These are phyloP conservation scores for Lizonia empirigonia DNA, from an alignment of 2,329 filamentous ascomycete species.

Conservation along the genomic window DNA sequence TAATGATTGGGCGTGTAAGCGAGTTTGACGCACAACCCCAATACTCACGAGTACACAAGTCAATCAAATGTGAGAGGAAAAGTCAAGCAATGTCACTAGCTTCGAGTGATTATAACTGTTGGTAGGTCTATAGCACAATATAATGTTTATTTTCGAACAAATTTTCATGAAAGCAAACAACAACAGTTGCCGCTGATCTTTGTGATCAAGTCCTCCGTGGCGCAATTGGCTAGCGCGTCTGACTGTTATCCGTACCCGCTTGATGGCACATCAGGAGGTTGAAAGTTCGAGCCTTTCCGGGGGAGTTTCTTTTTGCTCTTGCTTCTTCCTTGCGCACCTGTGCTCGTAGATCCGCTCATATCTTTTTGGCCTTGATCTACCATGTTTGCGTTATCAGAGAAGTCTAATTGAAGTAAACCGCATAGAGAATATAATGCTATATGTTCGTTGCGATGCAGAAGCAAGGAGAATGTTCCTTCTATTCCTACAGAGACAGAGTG, in stretches of 20 bases:
- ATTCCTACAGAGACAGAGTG: too few species aligned
- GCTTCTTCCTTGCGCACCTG: neutral
- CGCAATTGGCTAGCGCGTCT: slow-evolving; percentile 65
- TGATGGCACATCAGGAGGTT: slow-evolving; percentile 38
- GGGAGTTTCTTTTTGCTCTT: slow-evolving; percentile 28
- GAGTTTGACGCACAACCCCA: slow-evolving; percentile 14
- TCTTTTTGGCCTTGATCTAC: neutral
- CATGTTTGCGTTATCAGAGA: too few species aligned
- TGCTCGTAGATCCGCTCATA: neutral
- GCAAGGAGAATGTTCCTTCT: too few species aligned
- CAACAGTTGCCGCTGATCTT: slow-evolving; percentile 21
- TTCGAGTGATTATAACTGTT: too few species aligned
- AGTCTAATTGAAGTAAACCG: too few species aligned
- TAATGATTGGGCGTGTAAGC: slow-evolving; percentile 12
- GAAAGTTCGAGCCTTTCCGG: slow-evolving; percentile 44
- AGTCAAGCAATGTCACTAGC: too few species aligned
- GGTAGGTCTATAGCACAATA: too few species aligned
- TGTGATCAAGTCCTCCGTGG: slow-evolving; percentile 46
- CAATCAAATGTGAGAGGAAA: too few species aligned
- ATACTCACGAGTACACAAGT: too few species aligned
- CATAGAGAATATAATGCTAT: too few species aligned
- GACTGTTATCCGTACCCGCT: slow-evolving; percentile 57
- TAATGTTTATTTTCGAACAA: neutral
- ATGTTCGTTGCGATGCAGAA: too few species aligned
- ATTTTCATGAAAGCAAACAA: slow-evolving; percentile 25